phyloP scores from a whole-genome alignment of 495 filamentous ascomycete genomes.

The Neurospora discreta region DNA sequence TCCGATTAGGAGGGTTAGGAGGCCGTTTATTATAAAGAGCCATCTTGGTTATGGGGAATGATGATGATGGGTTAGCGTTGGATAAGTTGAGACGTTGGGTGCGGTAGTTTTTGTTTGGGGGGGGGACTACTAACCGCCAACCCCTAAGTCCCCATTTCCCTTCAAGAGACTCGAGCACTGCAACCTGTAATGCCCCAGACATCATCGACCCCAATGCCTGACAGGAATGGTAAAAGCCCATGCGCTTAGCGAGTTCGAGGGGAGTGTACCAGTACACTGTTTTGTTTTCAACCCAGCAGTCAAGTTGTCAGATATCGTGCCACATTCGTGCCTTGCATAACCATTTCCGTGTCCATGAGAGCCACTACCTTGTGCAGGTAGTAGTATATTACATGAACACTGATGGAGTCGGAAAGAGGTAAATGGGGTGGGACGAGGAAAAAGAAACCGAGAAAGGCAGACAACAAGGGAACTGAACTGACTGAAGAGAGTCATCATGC shows the following conservation, averaged over 20 bases:
- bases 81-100: no score
- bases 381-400: background rate
- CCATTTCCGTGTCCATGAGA: background rate
- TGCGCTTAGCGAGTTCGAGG: conserved; percentile 27
- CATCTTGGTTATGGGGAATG: conserved; percentile 20
- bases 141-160: conserved; percentile 37
- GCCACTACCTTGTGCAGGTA: background rate
- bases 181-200: conserved; percentile 40
- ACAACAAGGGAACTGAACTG: background rate
- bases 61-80: background rate
- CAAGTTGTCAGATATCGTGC: background rate
- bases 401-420: background rate
- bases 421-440: background rate
- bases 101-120: no score
- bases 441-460: background rate
- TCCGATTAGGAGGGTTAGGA: conserved; percentile 39
- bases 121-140: conserved; percentile 28
- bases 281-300: background rate
- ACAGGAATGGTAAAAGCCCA: conserved; percentile 33
- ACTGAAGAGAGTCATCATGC: conserved; percentile 32
- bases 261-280: conserved; percentile 30
- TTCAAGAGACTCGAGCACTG: conserved; percentile 38
- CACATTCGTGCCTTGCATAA: background rate
- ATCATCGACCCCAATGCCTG: conserved; percentile 28
- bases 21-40: conserved; percentile 41